Base-by-base conservation (phyloP, 805 yeast genomes). In the Ogataea trehalophila region DNA sequence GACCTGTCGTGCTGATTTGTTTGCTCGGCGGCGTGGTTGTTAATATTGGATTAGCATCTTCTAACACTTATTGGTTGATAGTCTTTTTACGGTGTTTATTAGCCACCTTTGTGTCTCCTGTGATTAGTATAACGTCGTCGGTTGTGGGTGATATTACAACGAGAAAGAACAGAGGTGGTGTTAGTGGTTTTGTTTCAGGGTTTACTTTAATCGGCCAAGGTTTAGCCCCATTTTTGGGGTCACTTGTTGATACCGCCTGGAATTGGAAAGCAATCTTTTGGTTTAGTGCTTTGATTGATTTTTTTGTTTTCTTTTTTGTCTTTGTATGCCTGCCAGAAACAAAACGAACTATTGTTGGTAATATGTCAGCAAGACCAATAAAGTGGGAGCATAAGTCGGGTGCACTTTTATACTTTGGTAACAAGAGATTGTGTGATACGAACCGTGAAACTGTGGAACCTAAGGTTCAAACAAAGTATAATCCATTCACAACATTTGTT, bases 191-290 rank as follows among this genome's bases (percentile, higher is more conserved):
- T 16, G 77, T 80, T 1, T 61, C 79, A 16, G 92, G 95, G 0
- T 69, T 82, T 39, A 79, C 83, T 16, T 72, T 85, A 33, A 55
- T 85, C 7, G 95, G 95, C 1, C 84, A 83, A 57, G 89, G 88
- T 2, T 72, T 88, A 52, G 92, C 95, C 11, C 88, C 95, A 0
- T 67, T 90, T n/a, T 67, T 88, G 20, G 83, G 83, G 7, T 73
- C 81, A 5, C 67, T 69, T 1, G 56, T 78, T 60, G 87, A 70
- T 48, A 75, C 75, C 8, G 72, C 71, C 4, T 69, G 77, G 51
- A 72, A 79, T 17, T 89, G 96, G 96, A 72, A 91, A 55, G 79
- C 89, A 0, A 77, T 83, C n/a, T 85, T 86, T 56, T 80, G 88
- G 80, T 86, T 89, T 52, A 65, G 86, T 44, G 80, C 86, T 1